These are phyloP conservation scores for Pyropia haitanensis DNA, from an alignment of 23 red algal genomes.

Conservation along the genomic window DNA sequence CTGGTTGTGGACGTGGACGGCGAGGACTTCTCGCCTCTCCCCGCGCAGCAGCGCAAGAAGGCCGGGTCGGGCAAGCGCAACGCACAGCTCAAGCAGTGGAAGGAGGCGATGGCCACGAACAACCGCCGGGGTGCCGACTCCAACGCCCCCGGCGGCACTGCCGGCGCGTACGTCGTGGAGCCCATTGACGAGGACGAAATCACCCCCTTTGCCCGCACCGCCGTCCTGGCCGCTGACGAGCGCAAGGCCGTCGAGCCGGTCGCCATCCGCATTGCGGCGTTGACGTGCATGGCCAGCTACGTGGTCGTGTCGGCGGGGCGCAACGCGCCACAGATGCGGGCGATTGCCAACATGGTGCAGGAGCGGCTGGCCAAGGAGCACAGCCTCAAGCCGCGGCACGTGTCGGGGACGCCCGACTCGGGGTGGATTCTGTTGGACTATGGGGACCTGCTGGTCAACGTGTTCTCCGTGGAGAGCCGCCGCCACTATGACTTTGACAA, in stretches of 20 bases:
- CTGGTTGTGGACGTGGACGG: too few species aligned
- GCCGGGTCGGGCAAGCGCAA: too few species aligned
- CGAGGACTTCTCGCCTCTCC: too few species aligned
- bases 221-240: constrained; percentile 68
- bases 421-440: constrained; percentile 96
- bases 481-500: constrained; percentile 65
- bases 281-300: constrained; percentile 73
- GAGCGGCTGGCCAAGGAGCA: constrained; percentile 56
- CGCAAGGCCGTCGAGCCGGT: constrained; percentile 75
- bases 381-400: constrained; percentile 15
- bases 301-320: constrained; percentile 60
- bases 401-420: constrained; percentile 28
- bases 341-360: constrained; percentile 79
- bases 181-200: constrained; percentile 56
- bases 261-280: constrained; percentile 65
- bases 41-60: too few species aligned
- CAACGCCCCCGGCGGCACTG: too few species aligned
- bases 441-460: constrained; percentile 91
- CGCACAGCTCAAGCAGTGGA: too few species aligned
- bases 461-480: constrained; percentile 65
- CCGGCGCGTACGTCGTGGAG: too few species aligned
- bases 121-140: neutral
- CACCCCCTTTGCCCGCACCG: constrained; percentile 26
- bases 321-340: constrained; percentile 71
- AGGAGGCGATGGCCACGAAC: too few species aligned